Percentiles rank a stretch among this genome's conserved stretches.
phyloP scores from a whole-genome alignment of 1,284 basidiomycete species.

The Entoloma clypeatum region DNA sequence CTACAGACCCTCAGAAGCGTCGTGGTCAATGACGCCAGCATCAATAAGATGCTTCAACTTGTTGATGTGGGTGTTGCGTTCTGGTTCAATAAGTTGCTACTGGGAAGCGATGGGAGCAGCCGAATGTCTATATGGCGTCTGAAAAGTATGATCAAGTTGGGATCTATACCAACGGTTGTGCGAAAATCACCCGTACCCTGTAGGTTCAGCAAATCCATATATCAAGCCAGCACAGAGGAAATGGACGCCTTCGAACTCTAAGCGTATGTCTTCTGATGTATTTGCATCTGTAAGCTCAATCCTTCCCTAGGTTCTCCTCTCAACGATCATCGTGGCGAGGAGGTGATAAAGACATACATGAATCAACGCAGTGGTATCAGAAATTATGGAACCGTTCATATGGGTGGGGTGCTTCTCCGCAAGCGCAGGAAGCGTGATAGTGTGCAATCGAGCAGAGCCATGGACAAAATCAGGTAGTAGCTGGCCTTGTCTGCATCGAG shows the following conservation, averaged over 20 bases:
- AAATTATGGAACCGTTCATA: conserved; percentile 27
- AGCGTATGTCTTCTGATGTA: conserved; percentile 51
- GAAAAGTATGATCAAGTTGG: conserved; percentile 5
- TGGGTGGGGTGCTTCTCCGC: conserved; percentile 39
- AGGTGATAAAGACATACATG: conserved; percentile 46
- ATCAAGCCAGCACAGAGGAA: conserved; percentile 75
- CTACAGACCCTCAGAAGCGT: conserved; percentile 35
- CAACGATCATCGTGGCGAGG: conserved; percentile 4
- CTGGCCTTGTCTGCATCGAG: conserved; percentile 48
- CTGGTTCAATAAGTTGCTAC: conserved; percentile 56
- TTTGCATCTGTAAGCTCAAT: conserved; percentile 58
- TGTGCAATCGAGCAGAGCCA: conserved; percentile 56
- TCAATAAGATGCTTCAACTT: conserved; percentile 62
- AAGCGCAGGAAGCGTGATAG: conserved; percentile 50
- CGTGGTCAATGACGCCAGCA: conserved; percentile 55
- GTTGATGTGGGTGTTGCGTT: conserved; percentile 57
- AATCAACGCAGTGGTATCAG: conserved; percentile 50
- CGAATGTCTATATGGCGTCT: conserved; percentile 66
- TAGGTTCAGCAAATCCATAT: conserved; percentile 67
- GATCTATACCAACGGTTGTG: neutral
- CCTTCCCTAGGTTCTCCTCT: conserved; percentile 50
- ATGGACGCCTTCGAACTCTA: conserved; percentile 79
- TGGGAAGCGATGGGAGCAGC: conserved; percentile 57
- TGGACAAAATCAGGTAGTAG: conserved; percentile 73
- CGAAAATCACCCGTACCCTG: conserved; percentile 54